Evolutionary conservation across 768 basidiomycete species (phyloP), one percentile per base, ranked within the genome.

Genomic region (Cystobasidium tubakii): DNA sequence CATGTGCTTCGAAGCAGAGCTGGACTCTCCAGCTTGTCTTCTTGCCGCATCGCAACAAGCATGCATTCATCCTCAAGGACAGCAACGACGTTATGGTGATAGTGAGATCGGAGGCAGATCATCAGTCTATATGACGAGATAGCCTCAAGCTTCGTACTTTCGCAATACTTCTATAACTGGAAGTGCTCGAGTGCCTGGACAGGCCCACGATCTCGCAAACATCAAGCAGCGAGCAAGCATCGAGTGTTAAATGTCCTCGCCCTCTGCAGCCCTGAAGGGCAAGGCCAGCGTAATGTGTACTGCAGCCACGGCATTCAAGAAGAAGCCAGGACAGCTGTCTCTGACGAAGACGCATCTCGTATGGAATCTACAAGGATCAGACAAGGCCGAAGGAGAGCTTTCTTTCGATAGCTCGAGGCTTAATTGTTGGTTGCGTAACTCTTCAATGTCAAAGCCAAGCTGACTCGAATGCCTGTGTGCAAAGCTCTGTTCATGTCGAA

Each of bases 401-500:
- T 89, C 72, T 85, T 87, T 57, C 81, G 86, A 70, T 87, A 90
- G 90, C 72, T 84, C 85, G 85, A 67, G 53, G 21, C n/a, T 70
- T 15, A 55, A 43, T 33, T 23, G 36, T 43, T 33, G n/a, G 60
- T 23, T 44, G 73, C 21, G 74, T 39, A 39, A 44, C 19, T 12
- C 34, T 27, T 77, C 39, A 78, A 78, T 73, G 74, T 76, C 55
- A 65, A 74, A 65, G 77, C 74, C 31, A 78, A 76, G 73, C 76
- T 76, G 43, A 67, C 60, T 50, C 15, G 17, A 7, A 17, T 42
- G 65, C 50, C 72, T 69, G 71, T 60, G 75, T 80, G n/a, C n/a
- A n/a, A n/a, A 90, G 90, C 90, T 21, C 84, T 93, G 42, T 92
- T 91, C 79, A 91, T 89, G 78, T 91, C 90, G 80, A 92, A 92